Evolutionary conservation across 2,329 filamentous ascomycete species (phyloP).

Genomic region (Aspergillus alliaceus): DNA sequence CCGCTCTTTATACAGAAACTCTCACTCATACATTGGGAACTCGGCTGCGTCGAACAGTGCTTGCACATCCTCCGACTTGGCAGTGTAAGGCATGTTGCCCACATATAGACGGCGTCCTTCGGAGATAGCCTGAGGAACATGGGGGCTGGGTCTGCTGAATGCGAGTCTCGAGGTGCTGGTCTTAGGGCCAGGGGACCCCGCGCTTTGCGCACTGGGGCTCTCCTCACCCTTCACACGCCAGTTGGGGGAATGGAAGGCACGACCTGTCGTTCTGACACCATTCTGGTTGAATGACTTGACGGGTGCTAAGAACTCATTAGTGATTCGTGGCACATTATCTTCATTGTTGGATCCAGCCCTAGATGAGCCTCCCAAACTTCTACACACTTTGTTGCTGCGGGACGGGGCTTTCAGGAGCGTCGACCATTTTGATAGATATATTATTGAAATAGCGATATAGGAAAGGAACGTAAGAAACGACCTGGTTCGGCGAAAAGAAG

Average conservation of each 20-base stretch:
- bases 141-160: conserved; percentile 30
- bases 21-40: conserved; percentile 34
- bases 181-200: conserved; percentile 26
- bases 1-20: conserved; percentile 6
- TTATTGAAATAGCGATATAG: neutral
- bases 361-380: conserved; percentile 17
- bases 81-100: conserved; percentile 56
- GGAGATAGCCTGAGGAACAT: conserved; percentile 38
- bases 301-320: conserved; percentile 30
- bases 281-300: conserved; percentile 30
- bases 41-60: conserved; percentile 46
- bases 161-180: conserved; percentile 31
- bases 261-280: conserved; percentile 35
- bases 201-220: conserved; percentile 29
- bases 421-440: conserved; percentile 27
- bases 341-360: conserved; percentile 14
- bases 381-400: conserved; percentile 36
- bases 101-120: conserved; percentile 53
- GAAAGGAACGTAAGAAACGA: neutral
- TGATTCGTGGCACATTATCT: conserved; percentile 7
- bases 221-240: conserved; percentile 44
- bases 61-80: conserved; percentile 53
- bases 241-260: conserved; percentile 41
- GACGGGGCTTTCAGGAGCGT: conserved; percentile 27
- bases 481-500: neutral